Base-by-base conservation (phyloP, 805 yeast species). In the Candida caryicola region DNA sequence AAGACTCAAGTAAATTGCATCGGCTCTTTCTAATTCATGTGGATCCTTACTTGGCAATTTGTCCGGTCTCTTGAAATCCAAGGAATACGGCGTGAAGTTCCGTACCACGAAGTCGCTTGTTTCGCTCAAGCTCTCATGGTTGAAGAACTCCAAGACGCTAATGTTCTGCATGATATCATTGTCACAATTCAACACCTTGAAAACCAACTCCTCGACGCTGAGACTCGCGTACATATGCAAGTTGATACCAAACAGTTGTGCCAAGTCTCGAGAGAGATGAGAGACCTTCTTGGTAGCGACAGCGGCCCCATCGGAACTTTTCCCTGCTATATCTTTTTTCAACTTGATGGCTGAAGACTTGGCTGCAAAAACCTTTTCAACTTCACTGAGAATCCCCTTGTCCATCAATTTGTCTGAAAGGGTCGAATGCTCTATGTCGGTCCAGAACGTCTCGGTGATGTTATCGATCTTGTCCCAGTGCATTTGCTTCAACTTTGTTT, bases 381-480 rank as follows among this genome's bases (percentile, higher is more conserved):
- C 81, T 52, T 88, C 95, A 29, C 77, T 77, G 42, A 90, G 74
- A 8, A 91, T 80, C 42, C 99, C 99, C 43, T 77, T 79, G 41
- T 81, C 82, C 36, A 74, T 67, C 34, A 91, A 67, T 44, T 79
- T 79, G 43, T 79, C 83, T 2, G 84, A 77, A 29, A 79, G 63
- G 15, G 69, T 71, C 2, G 72, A 74, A 16, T 82, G 79, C 28
- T 81, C 77, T 23, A 79, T 71, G 18, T 76, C 74, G 14, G 79
- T 75, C 98, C 99, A 91, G 43, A 93, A 84, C 0, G 98, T 90
- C 31, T 82, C 77, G 36, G 82, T 85, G 15, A 93, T 83, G 42
- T 81, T 74, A 23, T 91, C 96, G 27, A 95, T 72, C 54, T 85
- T 87, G 50, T 91, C 96, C 98, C 98, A 95, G 59, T 93, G 99